A percentile compares a stretch with the other conserved stretches of the same genome.
Evolutionary conservation across 1,284 basidiomycete genomes (phyloP).

Genomic region (Heterobasidion irregulare): DNA sequence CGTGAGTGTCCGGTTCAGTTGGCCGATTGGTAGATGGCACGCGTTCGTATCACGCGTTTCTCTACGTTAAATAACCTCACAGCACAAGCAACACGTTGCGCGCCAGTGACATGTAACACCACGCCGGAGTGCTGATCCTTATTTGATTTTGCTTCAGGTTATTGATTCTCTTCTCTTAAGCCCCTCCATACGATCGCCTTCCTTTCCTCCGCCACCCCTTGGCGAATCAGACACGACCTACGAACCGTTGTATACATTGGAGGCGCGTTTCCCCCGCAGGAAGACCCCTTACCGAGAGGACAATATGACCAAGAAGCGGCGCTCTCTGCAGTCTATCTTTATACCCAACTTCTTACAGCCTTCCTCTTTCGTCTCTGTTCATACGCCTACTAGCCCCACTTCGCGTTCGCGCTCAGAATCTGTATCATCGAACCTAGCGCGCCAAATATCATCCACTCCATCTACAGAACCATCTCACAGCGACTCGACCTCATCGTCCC

Average conservation of each 20-base stretch:
- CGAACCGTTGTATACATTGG: not conserved
- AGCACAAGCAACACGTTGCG: no score
- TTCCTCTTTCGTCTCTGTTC: conserved; percentile 6
- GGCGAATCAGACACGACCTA: not conserved
- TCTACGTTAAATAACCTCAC: no score
- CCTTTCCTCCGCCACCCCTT: not conserved
- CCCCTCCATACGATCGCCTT: not conserved
- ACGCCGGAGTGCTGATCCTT: not conserved
- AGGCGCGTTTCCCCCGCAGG: not conserved
- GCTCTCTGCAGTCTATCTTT: conserved; percentile 40
- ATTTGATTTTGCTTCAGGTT: not conserved
- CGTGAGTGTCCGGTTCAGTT: not conserved
- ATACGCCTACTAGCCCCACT: conserved; percentile 7
- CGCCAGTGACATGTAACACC: not conserved
- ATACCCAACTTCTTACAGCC: conserved; percentile 31
- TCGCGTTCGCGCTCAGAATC: conserved; percentile 11
- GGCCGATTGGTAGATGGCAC: no score
- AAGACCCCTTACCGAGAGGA: not conserved
- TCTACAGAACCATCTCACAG: conserved; percentile 6
- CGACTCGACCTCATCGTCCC: conserved; percentile 9
- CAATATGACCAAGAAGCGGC: conserved; percentile 34
- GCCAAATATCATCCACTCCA: conserved; percentile 5
- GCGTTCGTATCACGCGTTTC: no score
- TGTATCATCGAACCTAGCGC: conserved; percentile 6
- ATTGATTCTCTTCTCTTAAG: not conserved